Conservation (phyloP, 2,329 filamentous ascomycete species). For the Talaromyces sp. region DNA sequence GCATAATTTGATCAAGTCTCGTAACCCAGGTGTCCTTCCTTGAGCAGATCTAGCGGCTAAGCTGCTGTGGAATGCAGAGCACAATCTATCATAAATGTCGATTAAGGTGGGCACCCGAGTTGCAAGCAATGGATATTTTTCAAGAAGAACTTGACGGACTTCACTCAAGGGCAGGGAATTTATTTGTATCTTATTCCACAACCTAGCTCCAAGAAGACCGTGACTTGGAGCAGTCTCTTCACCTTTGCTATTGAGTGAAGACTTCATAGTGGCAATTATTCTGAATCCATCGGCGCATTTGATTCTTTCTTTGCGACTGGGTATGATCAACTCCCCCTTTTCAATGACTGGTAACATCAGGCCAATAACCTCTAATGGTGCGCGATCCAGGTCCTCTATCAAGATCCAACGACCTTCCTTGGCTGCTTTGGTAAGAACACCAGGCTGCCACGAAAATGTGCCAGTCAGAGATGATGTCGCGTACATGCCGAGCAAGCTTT, state of each 20-base stretch:
- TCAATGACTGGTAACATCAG: slow-evolving; percentile 90
- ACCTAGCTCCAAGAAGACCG: slow-evolving; percentile 73
- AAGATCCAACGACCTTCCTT: slow-evolving; percentile 93
- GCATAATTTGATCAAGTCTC: slow-evolving; percentile 91
- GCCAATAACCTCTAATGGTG: slow-evolving; percentile 91
- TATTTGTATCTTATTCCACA: slow-evolving; percentile 79
- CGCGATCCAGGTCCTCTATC: slow-evolving; percentile 93
- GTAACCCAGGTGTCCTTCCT: slow-evolving; percentile 60
- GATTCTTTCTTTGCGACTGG: slow-evolving; percentile 81
- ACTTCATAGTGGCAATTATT: slow-evolving; percentile 87
- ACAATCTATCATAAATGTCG: slow-evolving; percentile 52
- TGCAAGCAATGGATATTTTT: slow-evolving; percentile 66
- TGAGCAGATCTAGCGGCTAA: slow-evolving; percentile 39
- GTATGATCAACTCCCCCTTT: slow-evolving; percentile 82
- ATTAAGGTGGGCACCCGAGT: slow-evolving; percentile 56
- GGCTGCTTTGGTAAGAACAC: slow-evolving; percentile 89
- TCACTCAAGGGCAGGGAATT: slow-evolving; percentile 65
- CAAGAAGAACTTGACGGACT: slow-evolving; percentile 68
- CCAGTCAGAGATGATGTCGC: slow-evolving; percentile 83
- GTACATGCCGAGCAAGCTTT: slow-evolving; percentile 92
- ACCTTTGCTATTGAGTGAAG: slow-evolving; percentile 61
- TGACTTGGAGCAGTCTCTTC: slow-evolving; percentile 66
- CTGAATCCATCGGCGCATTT: slow-evolving; percentile 80
- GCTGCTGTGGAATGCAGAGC: slow-evolving; percentile 38
- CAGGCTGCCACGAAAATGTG: slow-evolving; percentile 87